A percentile compares a stretch with the other conserved stretches of the same genome.
phyloP scores from a whole-genome alignment of 1,284 basidiomycete genomes.

The Leccinum pseudoinsigne region DNA sequence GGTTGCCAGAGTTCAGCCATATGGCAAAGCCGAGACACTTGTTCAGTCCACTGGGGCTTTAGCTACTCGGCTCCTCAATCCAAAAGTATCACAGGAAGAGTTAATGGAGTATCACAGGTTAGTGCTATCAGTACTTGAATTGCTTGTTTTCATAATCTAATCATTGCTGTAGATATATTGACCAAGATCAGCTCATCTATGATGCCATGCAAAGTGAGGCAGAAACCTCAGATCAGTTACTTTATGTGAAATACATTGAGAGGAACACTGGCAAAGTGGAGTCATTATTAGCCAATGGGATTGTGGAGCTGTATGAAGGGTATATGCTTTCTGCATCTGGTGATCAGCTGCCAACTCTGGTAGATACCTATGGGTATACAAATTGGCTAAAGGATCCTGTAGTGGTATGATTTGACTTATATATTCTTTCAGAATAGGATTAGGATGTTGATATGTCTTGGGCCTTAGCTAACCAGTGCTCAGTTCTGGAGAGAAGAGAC shows the following conservation, averaged over 20 bases:
- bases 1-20: constrained; percentile 31
- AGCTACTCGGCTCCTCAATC: constrained; percentile 63
- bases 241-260: constrained; percentile 56
- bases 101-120: constrained; percentile 80
- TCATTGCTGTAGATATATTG: constrained; percentile 56
- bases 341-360: constrained; percentile 4
- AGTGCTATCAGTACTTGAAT: constrained; percentile 40
- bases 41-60: constrained; percentile 65
- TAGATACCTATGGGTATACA: constrained; percentile 22
- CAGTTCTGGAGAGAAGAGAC: not conserved
- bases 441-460: not conserved
- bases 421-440: not conserved
- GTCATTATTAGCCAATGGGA: constrained; percentile 12
- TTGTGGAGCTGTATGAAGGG: constrained; percentile 21
- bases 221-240: constrained; percentile 55
- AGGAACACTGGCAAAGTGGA: constrained; percentile 31
- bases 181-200: constrained; percentile 65
- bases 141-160: constrained; percentile 1
- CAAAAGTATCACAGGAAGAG: constrained; percentile 65
- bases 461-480: not conserved
- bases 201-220: constrained; percentile 49
- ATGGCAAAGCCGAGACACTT: constrained; percentile 34
- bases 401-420: not conserved
- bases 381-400: constrained; percentile 24
- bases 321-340: constrained; percentile 22